Evolutionary conservation across 345 rosid species (phyloP).

Genomic region (Salix purpurea): DNA sequence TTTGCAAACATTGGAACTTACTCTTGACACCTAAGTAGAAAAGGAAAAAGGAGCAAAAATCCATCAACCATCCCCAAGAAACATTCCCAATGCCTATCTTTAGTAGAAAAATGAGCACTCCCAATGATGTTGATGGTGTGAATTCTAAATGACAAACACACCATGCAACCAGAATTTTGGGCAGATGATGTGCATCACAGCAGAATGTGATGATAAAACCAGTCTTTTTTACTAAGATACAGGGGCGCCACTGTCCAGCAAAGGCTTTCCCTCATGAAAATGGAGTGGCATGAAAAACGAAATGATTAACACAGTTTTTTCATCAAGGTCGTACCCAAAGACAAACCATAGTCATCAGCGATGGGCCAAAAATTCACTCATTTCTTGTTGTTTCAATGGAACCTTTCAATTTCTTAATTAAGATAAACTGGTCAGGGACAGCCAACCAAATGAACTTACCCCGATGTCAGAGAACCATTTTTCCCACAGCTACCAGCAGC

Average conservation of each 20-base stretch:
- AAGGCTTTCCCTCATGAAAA: not conserved
- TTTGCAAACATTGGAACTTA: not conserved
- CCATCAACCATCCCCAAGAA: not conserved
- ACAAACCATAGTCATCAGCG: not conserved
- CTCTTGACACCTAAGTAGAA: not conserved
- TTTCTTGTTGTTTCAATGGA: not conserved
- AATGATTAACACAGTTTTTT: not conserved
- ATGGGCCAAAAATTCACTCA: not conserved
- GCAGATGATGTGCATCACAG: not conserved
- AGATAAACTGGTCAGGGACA: not conserved
- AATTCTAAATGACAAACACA: not conserved
- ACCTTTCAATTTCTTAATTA: not conserved
- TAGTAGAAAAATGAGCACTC: not conserved
- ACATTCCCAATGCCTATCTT: not conserved
- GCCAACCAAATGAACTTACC: slow-evolving; percentile 38
- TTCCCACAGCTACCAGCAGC: slow-evolving; percentile 34
- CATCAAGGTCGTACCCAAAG: not conserved
- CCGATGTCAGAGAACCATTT: slow-evolving; percentile 46
- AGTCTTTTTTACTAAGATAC: not conserved
- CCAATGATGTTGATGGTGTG: not conserved
- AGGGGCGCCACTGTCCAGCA: not conserved
- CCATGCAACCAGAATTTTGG: not conserved
- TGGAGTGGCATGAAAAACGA: not conserved
- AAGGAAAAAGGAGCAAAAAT: not conserved
- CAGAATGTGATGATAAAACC: not conserved